These are phyloP conservation scores for Pseudogymnoascus sp. DNA, from an alignment of 2,329 filamentous ascomycete species.

Conservation along the genomic window DNA sequence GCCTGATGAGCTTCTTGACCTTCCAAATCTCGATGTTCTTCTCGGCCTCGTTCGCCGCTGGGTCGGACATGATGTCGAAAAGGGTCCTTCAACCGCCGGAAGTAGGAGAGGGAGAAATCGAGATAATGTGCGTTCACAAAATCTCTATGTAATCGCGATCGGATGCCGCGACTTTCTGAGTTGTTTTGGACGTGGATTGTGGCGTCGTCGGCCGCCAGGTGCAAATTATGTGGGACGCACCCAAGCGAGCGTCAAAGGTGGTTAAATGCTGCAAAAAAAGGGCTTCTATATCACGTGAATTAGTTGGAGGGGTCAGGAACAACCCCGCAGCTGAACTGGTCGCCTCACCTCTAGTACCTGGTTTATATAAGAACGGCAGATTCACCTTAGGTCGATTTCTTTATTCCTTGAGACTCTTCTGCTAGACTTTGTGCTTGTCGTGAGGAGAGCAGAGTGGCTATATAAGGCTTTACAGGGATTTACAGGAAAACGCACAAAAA, in stretches of 20 bases:
- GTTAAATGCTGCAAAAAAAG: constrained; percentile 8
- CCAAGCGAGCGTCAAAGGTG: constrained; percentile 1
- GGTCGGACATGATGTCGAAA: constrained; percentile 68
- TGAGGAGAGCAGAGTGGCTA: not conserved
- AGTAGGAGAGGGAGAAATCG: not conserved
- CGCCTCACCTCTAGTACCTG: not conserved
- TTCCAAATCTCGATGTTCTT: constrained; percentile 96
- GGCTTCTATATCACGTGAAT: constrained; percentile 2
- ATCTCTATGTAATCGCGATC: constrained; percentile 4
- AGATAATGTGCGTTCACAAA: constrained; percentile 5
- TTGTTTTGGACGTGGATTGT: constrained; percentile 6
- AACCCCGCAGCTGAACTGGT: constrained; percentile 1
- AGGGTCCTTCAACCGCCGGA: constrained; percentile 5
- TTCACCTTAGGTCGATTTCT: not conserved
- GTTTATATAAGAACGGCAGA: not conserved
- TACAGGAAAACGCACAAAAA: not conserved
- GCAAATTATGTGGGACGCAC: constrained; percentile 5
- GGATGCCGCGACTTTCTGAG: constrained; percentile 4
- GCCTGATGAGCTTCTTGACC: constrained; percentile 99
- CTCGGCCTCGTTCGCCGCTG: constrained; percentile 86
- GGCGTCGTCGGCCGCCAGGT: constrained; percentile 1
- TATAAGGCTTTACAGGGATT: not conserved
- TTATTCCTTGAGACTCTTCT: not conserved
- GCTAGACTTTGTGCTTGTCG: not conserved
- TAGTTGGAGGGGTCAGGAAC: constrained; percentile 5